These are phyloP conservation scores for Aspergillus indologenus DNA, from an alignment of 495 filamentous ascomycete species.

Conservation along the genomic window DNA sequence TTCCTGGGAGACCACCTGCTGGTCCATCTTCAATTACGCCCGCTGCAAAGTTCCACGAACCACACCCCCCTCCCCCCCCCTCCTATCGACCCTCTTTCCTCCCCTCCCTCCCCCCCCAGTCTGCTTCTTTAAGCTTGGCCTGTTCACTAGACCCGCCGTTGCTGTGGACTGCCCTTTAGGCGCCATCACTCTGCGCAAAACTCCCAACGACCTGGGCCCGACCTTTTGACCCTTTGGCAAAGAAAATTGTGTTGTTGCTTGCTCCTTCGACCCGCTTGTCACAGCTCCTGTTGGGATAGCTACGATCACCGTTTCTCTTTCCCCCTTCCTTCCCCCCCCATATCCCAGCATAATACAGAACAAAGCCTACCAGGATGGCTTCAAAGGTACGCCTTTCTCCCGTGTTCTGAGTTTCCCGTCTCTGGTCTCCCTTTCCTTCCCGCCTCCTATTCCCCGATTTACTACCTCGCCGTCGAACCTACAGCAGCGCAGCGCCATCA, in stretches of 20 bases:
- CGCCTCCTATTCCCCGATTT: conserved; percentile 3
- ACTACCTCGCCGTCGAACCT: conserved; percentile 9
- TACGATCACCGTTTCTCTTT: conserved; percentile 23
- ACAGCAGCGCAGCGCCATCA: background rate
- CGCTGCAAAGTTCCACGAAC: conserved; percentile 25
- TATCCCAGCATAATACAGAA: conserved; percentile 10
- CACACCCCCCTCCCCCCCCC: conserved; percentile 8
- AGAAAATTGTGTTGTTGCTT: conserved; percentile 29
- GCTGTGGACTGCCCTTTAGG: conserved; percentile 30
- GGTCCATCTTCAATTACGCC: conserved; percentile 17
- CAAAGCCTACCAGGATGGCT: conserved; percentile 26
- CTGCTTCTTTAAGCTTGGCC: conserved; percentile 30
- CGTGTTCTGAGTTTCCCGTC: background rate
- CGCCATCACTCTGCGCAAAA: conserved; percentile 27
- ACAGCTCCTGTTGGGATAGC: conserved; percentile 23
- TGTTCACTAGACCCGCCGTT: conserved; percentile 31
- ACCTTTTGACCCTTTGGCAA: conserved; percentile 26
- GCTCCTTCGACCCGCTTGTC: conserved; percentile 27
- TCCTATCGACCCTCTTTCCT: conserved; percentile 21
- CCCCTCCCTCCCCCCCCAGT: conserved; percentile 18
- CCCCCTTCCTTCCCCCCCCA: conserved; percentile 12
- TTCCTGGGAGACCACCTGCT: conserved; percentile 1
- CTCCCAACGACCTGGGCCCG: conserved; percentile 30
- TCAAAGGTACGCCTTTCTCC: conserved; percentile 27
- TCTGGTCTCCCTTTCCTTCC: conserved; percentile 4